Evolutionary conservation across 345 rosid species (phyloP).

Genomic region (Nasturtium officinale): DNA sequence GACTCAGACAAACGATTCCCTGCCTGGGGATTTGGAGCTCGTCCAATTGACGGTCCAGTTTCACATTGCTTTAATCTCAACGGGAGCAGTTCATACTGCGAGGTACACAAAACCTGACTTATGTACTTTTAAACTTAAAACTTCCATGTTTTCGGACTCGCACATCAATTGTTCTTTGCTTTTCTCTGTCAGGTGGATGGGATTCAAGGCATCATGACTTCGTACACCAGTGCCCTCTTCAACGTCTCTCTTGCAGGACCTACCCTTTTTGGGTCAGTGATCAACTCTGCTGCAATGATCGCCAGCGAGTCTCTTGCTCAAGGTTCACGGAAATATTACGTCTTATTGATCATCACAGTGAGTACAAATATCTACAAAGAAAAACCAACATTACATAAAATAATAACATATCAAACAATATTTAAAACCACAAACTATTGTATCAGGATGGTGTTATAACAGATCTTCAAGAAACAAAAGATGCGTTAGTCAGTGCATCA

Average conservation of each 20-base stretch:
- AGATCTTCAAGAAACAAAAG: conserved; percentile 97
- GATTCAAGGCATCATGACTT: conserved; percentile 79
- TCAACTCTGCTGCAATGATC: conserved; percentile 64
- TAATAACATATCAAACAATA: neutral
- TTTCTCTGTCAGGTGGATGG: conserved; percentile 73
- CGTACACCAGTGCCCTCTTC: conserved; percentile 78
- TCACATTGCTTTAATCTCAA: conserved; percentile 91
- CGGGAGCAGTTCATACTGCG: conserved; percentile 75
- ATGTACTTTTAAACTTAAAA: neutral
- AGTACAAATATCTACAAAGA: conserved; percentile 26
- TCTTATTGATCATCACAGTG: conserved; percentile 89
- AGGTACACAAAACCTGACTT: conserved; percentile 49
- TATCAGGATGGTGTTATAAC: conserved; percentile 91
- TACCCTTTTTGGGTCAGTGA: conserved; percentile 89
- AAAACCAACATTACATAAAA: neutral
- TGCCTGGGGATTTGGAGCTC: conserved; percentile 99
- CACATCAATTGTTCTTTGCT: neutral
- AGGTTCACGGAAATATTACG: conserved; percentile 63
- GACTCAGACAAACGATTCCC: conserved; percentile 87
- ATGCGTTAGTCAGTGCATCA: conserved; percentile 90
- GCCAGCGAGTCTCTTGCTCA: conserved; percentile 76
- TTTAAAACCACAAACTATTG: neutral
- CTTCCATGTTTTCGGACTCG: neutral
- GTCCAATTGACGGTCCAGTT: conserved; percentile 92
- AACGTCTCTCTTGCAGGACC: conserved; percentile 97